A percentile compares a stretch with the other conserved stretches of the same genome.
phyloP scores from a whole-genome alignment of 257 asterid species.

The Solanum boliviense region DNA sequence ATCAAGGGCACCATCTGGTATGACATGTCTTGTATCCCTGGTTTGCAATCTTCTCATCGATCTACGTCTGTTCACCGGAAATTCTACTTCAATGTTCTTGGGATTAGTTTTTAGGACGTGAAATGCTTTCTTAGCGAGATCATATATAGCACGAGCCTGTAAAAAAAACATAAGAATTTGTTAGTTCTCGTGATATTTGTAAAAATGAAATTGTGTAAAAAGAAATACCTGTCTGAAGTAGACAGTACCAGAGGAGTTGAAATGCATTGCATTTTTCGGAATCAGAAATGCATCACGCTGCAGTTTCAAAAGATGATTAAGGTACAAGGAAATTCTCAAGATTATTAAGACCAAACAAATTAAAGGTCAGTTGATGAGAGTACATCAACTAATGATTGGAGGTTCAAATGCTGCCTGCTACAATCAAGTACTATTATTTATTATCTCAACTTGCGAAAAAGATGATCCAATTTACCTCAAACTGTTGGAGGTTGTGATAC shows the following conservation, averaged over 20 bases:
- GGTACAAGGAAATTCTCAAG: neutral
- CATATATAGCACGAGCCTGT: constrained; percentile 77
- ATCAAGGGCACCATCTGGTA: neutral
- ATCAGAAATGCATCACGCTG: constrained; percentile 83
- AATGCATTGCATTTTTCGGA: constrained; percentile 83
- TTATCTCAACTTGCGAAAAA: neutral
- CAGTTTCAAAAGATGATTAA: constrained; percentile 2
- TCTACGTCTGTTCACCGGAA: constrained; percentile 59
- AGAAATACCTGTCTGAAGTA: constrained; percentile 60
- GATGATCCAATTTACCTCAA: constrained; percentile 32
- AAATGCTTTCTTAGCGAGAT: constrained; percentile 70
- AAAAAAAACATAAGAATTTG: neutral
- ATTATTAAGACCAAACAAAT: neutral
- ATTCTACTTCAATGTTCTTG: constrained; percentile 40
- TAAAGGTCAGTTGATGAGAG: neutral
- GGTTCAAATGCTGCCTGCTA: neutral
- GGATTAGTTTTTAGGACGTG: constrained; percentile 56
- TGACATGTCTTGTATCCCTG: constrained; percentile 17
- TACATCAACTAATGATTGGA: neutral
- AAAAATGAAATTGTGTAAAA: neutral
- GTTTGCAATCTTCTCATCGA: constrained; percentile 43
- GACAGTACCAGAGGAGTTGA: constrained; percentile 58
- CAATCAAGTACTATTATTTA: neutral
- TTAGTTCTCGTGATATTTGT: neutral
- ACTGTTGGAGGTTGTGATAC: constrained; percentile 61